These are phyloP conservation scores for Rostrohypoxylon terebratum DNA, from an alignment of 495 filamentous ascomycete species.

Conservation along the genomic window DNA sequence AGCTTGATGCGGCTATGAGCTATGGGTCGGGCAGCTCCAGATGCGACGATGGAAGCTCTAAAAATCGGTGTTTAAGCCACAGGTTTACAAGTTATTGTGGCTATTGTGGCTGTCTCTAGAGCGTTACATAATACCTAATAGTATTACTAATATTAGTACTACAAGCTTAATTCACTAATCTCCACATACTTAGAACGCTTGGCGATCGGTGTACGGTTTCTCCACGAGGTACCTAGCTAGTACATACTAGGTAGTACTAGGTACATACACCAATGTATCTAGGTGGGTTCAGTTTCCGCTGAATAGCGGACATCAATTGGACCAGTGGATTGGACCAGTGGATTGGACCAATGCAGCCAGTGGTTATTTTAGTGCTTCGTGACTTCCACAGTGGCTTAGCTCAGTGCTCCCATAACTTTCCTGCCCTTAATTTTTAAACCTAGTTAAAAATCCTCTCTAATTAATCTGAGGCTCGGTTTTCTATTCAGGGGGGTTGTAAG, in stretches of 20 bases:
- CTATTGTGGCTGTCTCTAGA: background rate
- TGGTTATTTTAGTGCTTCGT: background rate
- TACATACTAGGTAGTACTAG: too few relatives aligned
- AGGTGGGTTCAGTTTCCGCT: background rate
- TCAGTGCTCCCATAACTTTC: background rate
- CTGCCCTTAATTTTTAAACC: slow-evolving; percentile 34
- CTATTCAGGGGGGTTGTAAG: background rate
- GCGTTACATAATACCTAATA: too few relatives aligned
- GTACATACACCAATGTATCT: background rate
- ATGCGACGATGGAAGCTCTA: slow-evolving; percentile 5
- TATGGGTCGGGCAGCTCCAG: slow-evolving; percentile 23
- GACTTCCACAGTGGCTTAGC: slow-evolving; percentile 6
- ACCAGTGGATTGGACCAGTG: background rate
- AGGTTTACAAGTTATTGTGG: slow-evolving; percentile 7
- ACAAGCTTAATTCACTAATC: background rate
- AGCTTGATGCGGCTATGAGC: slow-evolving; percentile 4
- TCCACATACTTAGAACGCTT: background rate
- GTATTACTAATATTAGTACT: too few relatives aligned
- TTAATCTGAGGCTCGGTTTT: slow-evolving; percentile 24
- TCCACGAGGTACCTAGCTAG: too few relatives aligned
- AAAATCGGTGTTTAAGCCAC: slow-evolving; percentile 16
- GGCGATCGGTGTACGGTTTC: background rate
- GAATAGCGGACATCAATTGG: background rate
- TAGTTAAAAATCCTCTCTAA: slow-evolving; percentile 19
- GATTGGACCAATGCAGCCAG: background rate